Evolutionary conservation across 345 rosid species (phyloP).

Genomic region (Citrus cavaleriei): DNA sequence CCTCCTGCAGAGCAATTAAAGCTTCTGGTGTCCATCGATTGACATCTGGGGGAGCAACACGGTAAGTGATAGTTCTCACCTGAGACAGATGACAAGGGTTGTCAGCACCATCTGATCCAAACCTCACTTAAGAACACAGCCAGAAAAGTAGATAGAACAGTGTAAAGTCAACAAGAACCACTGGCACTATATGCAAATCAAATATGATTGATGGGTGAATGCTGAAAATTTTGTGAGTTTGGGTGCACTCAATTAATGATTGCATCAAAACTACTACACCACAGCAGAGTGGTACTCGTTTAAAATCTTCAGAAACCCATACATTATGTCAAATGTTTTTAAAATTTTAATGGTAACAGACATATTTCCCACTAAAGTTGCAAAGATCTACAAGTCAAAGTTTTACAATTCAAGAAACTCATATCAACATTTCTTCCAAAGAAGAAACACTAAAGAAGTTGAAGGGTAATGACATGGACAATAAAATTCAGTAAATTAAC

Average conservation of each 20-base stretch:
- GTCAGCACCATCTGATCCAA: slow-evolving; percentile 7
- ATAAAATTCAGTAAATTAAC: background rate
- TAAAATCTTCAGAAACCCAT: background rate
- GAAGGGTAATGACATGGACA: background rate
- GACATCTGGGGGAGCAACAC: slow-evolving; percentile 29
- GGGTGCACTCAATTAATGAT: background rate
- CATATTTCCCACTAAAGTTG: background rate
- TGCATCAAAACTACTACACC: background rate
- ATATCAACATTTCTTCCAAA: background rate
- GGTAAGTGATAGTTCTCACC: slow-evolving; percentile 57
- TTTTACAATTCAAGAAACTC: background rate
- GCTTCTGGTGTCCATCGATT: slow-evolving; percentile 88
- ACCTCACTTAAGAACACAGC: background rate
- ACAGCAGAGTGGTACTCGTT: background rate
- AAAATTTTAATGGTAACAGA: background rate
- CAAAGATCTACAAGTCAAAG: background rate
- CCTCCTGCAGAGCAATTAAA: slow-evolving; percentile 84
- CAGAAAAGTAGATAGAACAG: background rate
- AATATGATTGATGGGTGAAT: background rate
- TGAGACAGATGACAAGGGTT: slow-evolving; percentile 19
- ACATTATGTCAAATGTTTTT: background rate
- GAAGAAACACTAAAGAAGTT: background rate
- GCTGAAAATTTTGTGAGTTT: background rate
- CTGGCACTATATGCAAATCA: background rate
- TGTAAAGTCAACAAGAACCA: background rate